These are phyloP conservation scores for Hymenoscyphus linearis DNA, from an alignment of 2,329 filamentous ascomycete genomes.

Conservation along the genomic window DNA sequence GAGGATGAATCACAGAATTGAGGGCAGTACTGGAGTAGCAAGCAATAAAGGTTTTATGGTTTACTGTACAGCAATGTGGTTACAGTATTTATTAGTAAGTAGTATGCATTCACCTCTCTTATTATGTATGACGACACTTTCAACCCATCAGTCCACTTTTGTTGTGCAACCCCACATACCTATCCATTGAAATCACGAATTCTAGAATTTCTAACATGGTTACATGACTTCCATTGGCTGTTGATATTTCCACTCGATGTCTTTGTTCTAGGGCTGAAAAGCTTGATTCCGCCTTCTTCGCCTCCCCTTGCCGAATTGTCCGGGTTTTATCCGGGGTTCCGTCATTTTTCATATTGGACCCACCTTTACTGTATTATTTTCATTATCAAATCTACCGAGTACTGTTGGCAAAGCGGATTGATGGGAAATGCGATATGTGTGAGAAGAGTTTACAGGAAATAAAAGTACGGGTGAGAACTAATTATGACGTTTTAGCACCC, in stretches of 20 bases:
- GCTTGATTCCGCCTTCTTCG: slow-evolving; percentile 6
- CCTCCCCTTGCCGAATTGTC: background rate
- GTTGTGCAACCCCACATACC: background rate
- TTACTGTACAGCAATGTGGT: background rate
- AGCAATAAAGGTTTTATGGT: background rate
- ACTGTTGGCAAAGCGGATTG: too few relatives aligned
- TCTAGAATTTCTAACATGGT: background rate
- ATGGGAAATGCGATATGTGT: too few relatives aligned
- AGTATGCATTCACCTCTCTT: background rate
- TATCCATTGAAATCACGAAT: background rate
- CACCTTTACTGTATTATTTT: too few relatives aligned
- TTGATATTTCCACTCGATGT: background rate
- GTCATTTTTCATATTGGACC: too few relatives aligned
- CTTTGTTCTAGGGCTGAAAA: background rate
- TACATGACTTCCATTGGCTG: background rate
- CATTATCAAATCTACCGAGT: too few relatives aligned
- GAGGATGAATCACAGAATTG: background rate
- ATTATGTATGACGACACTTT: background rate
- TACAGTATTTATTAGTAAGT: background rate
- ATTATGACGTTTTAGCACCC: too few relatives aligned
- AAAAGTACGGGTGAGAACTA: too few relatives aligned
- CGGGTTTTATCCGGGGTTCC: background rate
- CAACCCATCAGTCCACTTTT: background rate
- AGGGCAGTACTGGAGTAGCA: background rate
- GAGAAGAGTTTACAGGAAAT: too few relatives aligned